A percentile compares a stretch with the other conserved stretches of the same genome.
phyloP scores from a whole-genome alignment of 2,329 filamentous ascomycete genomes.

The Fusarium dlaminii region DNA sequence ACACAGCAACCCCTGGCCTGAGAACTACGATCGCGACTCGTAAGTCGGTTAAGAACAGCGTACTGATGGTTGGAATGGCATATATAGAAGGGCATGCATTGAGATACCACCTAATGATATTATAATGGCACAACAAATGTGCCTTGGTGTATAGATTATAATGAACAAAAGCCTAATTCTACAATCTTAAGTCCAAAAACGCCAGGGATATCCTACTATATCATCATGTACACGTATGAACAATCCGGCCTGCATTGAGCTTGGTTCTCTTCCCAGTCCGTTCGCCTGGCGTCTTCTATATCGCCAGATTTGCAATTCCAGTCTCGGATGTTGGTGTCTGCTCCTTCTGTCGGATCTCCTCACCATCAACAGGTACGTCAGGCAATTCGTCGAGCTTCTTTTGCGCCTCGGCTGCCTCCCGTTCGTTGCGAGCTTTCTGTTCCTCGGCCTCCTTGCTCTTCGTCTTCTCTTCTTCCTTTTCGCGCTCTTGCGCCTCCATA shows the following conservation, averaged over 20 bases:
- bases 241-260: slow-evolving; percentile 1
- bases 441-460: slow-evolving; percentile 54
- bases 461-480: slow-evolving; percentile 62
- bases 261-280: slow-evolving; percentile 43
- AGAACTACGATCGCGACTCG: neutral
- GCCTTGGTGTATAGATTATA: slow-evolving; percentile 25
- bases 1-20: neutral
- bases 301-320: slow-evolving; percentile 48
- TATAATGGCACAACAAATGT: slow-evolving; percentile 1
- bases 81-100: slow-evolving; percentile 15
- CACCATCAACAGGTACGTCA: slow-evolving; percentile 48
- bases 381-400: slow-evolving; percentile 63
- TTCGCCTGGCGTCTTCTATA: slow-evolving; percentile 30
- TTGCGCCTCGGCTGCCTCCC: slow-evolving; percentile 59
- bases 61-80: neutral
- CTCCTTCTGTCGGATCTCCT: slow-evolving; percentile 46
- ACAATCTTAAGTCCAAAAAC: slow-evolving; percentile 26
- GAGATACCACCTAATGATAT: slow-evolving; percentile 25
- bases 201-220: slow-evolving; percentile 29
- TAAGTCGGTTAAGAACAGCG: neutral
- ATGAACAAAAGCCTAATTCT: slow-evolving; percentile 22
- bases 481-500: slow-evolving; percentile 70
- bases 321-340: slow-evolving; percentile 51
- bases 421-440: slow-evolving; percentile 53
- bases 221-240: slow-evolving; percentile 30